These are phyloP conservation scores for Neophaeococcomyces aloes DNA, from an alignment of 2,329 filamentous ascomycete species.

Conservation along the genomic window DNA sequence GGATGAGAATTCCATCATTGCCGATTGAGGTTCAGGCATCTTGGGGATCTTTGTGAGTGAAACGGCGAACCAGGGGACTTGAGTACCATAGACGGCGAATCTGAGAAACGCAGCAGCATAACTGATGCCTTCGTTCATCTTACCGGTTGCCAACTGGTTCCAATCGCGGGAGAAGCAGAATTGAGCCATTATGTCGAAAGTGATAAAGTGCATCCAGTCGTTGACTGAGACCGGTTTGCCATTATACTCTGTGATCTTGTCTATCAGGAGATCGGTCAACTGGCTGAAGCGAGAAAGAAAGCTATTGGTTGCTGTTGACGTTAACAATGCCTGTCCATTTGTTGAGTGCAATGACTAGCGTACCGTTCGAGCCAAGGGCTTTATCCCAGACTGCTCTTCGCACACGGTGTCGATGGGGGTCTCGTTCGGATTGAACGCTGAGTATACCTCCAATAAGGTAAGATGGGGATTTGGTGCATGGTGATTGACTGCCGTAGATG, in stretches of 20 bases:
- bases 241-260: not conserved
- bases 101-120: not conserved
- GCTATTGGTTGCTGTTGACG: not conserved
- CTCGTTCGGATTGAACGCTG: conserved; percentile 2
- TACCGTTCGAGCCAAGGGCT: conserved; percentile 4
- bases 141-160: conserved; percentile 3
- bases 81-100: conserved; percentile 3
- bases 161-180: conserved; percentile 5
- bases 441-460: conserved; percentile 26
- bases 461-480: conserved; percentile 33
- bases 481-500: conserved; percentile 30
- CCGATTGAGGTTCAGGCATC: conserved; percentile 1
- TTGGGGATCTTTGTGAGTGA: conserved; percentile 6
- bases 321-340: too few species aligned
- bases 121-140: conserved; percentile 2
- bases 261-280: not conserved
- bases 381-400: conserved; percentile 4
- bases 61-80: conserved; percentile 3
- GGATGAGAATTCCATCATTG: not conserved
- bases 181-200: conserved; percentile 7
- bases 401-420: conserved; percentile 1
- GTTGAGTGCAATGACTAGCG: not conserved
- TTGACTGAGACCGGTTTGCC: not conserved
- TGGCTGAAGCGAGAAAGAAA: conserved; percentile 5
- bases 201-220: conserved; percentile 3